Percentiles rank a stretch among this genome's conserved stretches.
phyloP scores from a whole-genome alignment of 116 monocot species.

The Dioscorea cayenensis region DNA sequence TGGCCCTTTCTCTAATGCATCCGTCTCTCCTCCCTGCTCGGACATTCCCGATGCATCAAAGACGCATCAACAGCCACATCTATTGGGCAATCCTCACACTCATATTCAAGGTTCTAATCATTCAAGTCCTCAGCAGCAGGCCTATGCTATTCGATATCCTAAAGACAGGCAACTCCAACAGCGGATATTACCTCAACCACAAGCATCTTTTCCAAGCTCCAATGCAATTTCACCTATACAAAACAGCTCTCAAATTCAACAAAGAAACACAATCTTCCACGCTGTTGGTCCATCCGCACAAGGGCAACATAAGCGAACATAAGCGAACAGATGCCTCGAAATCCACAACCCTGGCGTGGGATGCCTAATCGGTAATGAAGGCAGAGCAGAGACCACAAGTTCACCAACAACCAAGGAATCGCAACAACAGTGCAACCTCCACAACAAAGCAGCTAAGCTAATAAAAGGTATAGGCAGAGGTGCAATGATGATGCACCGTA shows the following conservation, averaged over 20 bases:
- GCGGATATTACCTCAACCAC: slow-evolving; percentile 37
- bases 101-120: slow-evolving; percentile 56
- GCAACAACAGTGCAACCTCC: slow-evolving; percentile 24
- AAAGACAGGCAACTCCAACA: slow-evolving; percentile 74
- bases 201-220: slow-evolving; percentile 35
- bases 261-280: slow-evolving; percentile 31
- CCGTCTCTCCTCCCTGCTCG: slow-evolving; percentile 33
- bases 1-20: slow-evolving; percentile 34
- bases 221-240: slow-evolving; percentile 28
- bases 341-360: slow-evolving; percentile 22
- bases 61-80: slow-evolving; percentile 49
- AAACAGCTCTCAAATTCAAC: slow-evolving; percentile 33
- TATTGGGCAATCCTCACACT: slow-evolving; percentile 53
- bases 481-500: slow-evolving; percentile 54
- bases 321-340: slow-evolving; percentile 33
- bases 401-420: slow-evolving; percentile 40
- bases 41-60: slow-evolving; percentile 54
- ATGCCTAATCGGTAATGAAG: slow-evolving; percentile 40
- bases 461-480: slow-evolving; percentile 57
- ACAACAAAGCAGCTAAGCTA: slow-evolving; percentile 55
- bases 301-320: slow-evolving; percentile 48
- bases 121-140: slow-evolving; percentile 61
- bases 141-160: slow-evolving; percentile 55
- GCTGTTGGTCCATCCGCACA: slow-evolving; percentile 27
- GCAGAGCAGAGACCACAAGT: slow-evolving; percentile 50